Evolutionary conservation across 1,139 yeast genomes (phyloP), one percentile per base, ranked within the genome.

Genomic region (Debaryomyces udenii): DNA sequence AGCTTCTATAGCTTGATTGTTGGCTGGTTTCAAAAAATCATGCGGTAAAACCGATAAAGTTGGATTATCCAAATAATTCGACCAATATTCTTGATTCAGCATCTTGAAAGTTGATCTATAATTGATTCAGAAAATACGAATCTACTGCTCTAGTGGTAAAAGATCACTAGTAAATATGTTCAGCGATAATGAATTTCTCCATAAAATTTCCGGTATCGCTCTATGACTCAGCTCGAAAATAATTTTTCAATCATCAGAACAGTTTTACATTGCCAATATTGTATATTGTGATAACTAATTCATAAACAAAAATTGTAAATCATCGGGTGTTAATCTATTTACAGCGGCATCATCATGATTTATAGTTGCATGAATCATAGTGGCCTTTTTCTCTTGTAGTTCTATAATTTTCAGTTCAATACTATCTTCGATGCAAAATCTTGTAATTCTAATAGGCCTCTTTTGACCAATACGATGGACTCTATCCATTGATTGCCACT

Each of bases 401-500:
- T 93, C 99, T 39, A 94, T 87, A 52, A 93, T 93, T 61, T 96
- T 86, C 57, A 94, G 86, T 68, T 94, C 99, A 38, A 94, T 94
- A 56, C 96, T 88, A 63, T 93, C 99, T 55, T 90, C 97, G 42
- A 93, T 90, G 54, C 96, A 89, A 55, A 93, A 82, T 37, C 97
- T 76, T 4, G 96, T 89, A 53, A 93, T 90, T 48, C 87, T 78
- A n/a, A 93, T 96, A 0, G 99, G 99, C 48, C 99, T 70, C 55
- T 80, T 87, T 61, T 93, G 99, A 4, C 98, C 98, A 48, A 93
- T 93, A 67, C 99, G 81, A 65, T 93, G 99, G 16, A 93, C 97
- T 65, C 99, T 81, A 63, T 94, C 99, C 68, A 96, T 96, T 37
- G 96, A 86, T 62, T 93, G 99, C 91, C 97, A 93, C 63, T 93